These are phyloP conservation scores for Saccharomycopsis oosterbeekiorum DNA, from an alignment of 805 yeast species.

Conservation along the genomic window DNA sequence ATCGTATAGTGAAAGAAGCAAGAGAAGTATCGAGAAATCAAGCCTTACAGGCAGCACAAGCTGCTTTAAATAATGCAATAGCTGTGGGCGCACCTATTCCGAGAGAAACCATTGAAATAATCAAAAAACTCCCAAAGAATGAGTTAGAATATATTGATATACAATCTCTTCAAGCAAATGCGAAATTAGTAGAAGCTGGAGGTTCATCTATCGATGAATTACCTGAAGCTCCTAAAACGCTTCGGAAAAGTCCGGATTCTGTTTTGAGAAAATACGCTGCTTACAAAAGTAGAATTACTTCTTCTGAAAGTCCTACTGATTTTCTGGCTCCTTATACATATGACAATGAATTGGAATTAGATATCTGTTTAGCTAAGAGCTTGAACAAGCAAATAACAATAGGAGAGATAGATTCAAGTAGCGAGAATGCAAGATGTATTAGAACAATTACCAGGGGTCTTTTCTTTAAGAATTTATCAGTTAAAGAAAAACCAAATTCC, in stretches of 20 bases:
- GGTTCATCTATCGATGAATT: slow-evolving; percentile 27
- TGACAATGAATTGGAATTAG: slow-evolving; percentile 51
- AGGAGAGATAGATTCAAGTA: slow-evolving; percentile 42
- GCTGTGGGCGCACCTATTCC: slow-evolving; percentile 18
- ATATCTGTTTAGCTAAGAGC: slow-evolving; percentile 42
- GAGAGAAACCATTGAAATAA: slow-evolving; percentile 35
- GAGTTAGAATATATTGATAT: slow-evolving; percentile 25
- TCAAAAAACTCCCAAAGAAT: slow-evolving; percentile 27
- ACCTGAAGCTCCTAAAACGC: slow-evolving; percentile 39
- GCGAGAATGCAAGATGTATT: slow-evolving; percentile 41
- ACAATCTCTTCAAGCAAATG: slow-evolving; percentile 1
- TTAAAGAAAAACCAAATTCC: slow-evolving; percentile 35
- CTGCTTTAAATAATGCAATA: slow-evolving; percentile 37
- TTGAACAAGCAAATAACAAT: slow-evolving; percentile 44
- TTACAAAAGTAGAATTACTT: slow-evolving; percentile 44
- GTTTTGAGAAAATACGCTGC: slow-evolving; percentile 47
- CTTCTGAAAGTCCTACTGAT: slow-evolving; percentile 32
- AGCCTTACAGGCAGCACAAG: slow-evolving; percentile 46
- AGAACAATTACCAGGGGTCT: slow-evolving; percentile 53
- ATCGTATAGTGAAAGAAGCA: slow-evolving; percentile 23
- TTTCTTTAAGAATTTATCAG: slow-evolving; percentile 36
- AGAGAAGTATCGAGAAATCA: slow-evolving; percentile 38
- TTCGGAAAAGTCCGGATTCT: slow-evolving; percentile 32
- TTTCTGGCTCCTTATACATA: slow-evolving; percentile 46
- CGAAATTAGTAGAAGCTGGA: background rate